phyloP scores from a whole-genome alignment of 1,284 basidiomycete genomes.

The Sparassis latifolia region DNA sequence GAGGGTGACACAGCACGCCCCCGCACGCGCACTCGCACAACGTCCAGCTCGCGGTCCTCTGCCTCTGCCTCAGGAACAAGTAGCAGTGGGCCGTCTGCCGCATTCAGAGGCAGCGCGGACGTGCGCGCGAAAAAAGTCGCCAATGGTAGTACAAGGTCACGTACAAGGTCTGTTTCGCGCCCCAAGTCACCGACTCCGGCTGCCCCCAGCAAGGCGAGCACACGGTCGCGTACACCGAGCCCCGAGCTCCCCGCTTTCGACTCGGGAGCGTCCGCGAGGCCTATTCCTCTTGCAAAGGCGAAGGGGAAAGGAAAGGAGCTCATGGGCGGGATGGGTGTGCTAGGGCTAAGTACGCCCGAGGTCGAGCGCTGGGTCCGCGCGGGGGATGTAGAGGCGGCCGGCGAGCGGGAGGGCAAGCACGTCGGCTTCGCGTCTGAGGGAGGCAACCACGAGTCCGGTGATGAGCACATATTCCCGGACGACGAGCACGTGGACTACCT shows the following conservation, averaged over 20 bases:
- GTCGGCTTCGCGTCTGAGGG: conserved; percentile 20
- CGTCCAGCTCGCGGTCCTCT: conserved; percentile 12
- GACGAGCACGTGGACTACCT: conserved; percentile 12
- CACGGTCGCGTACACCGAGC: conserved; percentile 39
- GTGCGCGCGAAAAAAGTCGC: conserved; percentile 15
- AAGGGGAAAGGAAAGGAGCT: conserved; percentile 20
- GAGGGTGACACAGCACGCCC: not conserved
- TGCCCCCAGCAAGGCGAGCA: conserved; percentile 16
- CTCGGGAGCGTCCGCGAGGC: conserved; percentile 35
- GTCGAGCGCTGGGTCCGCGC: conserved; percentile 40
- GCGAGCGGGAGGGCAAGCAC: conserved; percentile 22
- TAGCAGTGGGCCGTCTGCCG: conserved; percentile 6
- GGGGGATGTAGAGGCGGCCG: conserved; percentile 14
- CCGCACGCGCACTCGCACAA: conserved; percentile 10
- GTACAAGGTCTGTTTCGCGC: too few relatives aligned
- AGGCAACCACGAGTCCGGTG: conserved; percentile 9
- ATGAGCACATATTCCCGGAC: not conserved
- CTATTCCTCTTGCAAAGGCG: conserved; percentile 27
- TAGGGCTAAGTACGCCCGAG: conserved; percentile 44
- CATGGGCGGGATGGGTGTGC: conserved; percentile 22
- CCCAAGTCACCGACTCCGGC: not conserved
- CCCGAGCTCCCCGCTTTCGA: conserved; percentile 41
- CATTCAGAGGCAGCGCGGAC: not conserved
- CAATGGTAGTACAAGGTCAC: conserved; percentile 5
- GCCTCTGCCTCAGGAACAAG: conserved; percentile 13